Evolutionary conservation across 2,329 filamentous ascomycete species (phyloP), one percentile per base, ranked within the genome.

Genomic region (Arthrobotrys iridis): DNA sequence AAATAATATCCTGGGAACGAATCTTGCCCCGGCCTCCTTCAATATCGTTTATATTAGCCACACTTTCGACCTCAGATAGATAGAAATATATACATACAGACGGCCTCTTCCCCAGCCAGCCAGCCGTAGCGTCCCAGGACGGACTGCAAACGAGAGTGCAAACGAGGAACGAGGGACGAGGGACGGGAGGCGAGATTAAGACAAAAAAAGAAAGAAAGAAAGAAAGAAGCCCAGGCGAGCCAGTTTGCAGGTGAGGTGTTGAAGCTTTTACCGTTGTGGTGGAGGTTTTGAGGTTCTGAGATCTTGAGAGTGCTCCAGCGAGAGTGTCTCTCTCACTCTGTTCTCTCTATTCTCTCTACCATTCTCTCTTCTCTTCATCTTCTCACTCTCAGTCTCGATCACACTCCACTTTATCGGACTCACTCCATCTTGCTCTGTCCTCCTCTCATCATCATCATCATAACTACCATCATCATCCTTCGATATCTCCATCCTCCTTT

Each of bases 151-250:
- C 48, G 30, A 37, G 48, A 37, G 28, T 20, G 1, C 18, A 20
- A 59, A 41, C 55, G 48, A 50, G 35, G 52, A 57, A 57, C 62
- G 62, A 57, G 43, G 28, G 46, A 66, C 55, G 35, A 59, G 15
- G n/a, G n/a, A 40, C 48, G 48, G 35, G 43, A 55, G 24, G 33
- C 60, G 45, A 40, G 18, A n/a, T n/a, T n/a, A n/a, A n/a, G n/a
- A n/a, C n/a, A n/a, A n/a, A n/a, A n/a, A n/a, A n/a, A n/a, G n/a
- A n/a, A n/a, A n/a, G n/a, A n/a, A n/a, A n/a, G n/a, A n/a, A n/a
- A n/a, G n/a, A n/a, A n/a, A n/a, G 24, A 18, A 40, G 33, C 11
- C 26, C 20, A 58, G 22, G 28, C 15, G 15, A 6, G 26, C 43
- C 10, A 15, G 26, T 22, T 30, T 18, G n/a, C 10, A 43, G 30